Evolutionary conservation across 805 yeast genomes (phyloP), one percentile per base, ranked within the genome.

Genomic region (Starmerella potacharoeniae): DNA sequence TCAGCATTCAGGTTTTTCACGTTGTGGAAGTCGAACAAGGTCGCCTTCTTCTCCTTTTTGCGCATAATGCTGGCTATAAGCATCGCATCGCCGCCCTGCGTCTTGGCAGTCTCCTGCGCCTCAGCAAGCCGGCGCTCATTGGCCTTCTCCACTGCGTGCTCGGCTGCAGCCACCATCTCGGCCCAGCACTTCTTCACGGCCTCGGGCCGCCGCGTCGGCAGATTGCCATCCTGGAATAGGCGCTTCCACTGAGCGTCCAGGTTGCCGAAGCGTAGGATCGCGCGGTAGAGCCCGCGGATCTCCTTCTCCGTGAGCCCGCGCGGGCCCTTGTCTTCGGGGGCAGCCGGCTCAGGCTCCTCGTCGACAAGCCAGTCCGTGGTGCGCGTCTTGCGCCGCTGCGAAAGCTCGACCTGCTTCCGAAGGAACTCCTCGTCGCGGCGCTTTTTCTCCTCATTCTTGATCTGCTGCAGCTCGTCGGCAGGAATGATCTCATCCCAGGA

Each of bases 401-500:
- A 84, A 83, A 93, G 79, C 60, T 88, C 88, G 61, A 93, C 81
- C 69, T 93, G 97, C 63, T 89, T 91, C 65, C 88, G 82, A 55
- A 93, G 76, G 65, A 81, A 90, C 60, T 81, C 84, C 60, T 91
- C 97, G 61, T 93, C 97, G 46, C 83, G 78, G 51, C 85, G 78
- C 67, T 82, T 84, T 75, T 84, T 83, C 67, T 93, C 98, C 54
- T 89, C 95, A 60, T 86, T 95, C 68, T 93, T 93, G 63, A 93
- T 76, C 67, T 85, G 87, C 57, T 81, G 77, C 60, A 95, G 75
- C 69, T 93, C 98, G 46, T 86, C 95, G 60, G 87, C 90, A 0
- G 99, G 99, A 64, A 93, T 93, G 63, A 93, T 93, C 69, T 93
- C 99, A 72, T 93, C 97, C 99, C 99, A 93, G 60, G 89, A 95